Evolutionary conservation across 352 stramenopile genomes (phyloP).

Genomic region (Phytophthora quininea): DNA sequence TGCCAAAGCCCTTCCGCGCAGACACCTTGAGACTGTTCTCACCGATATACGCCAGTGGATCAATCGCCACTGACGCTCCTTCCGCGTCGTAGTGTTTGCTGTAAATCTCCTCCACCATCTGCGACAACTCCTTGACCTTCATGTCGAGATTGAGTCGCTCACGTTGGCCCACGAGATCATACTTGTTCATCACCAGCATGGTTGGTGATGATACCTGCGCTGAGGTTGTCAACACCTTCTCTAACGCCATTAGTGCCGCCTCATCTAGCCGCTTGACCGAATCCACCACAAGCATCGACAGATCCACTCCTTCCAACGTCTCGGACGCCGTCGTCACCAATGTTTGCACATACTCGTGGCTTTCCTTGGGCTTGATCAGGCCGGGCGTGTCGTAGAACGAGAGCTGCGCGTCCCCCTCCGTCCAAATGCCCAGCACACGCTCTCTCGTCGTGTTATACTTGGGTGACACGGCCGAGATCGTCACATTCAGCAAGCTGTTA

Average conservation of each 20-base stretch:
- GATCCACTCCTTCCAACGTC: slow-evolving; percentile 81
- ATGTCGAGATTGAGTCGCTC: slow-evolving; percentile 64
- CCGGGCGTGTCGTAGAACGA: slow-evolving; percentile 89
- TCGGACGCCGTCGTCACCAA: slow-evolving; percentile 80
- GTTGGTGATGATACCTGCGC: slow-evolving; percentile 76
- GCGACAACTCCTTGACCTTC: slow-evolving; percentile 76
- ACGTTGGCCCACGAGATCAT: slow-evolving; percentile 59
- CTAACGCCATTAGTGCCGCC: slow-evolving; percentile 70
- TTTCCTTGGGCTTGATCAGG: slow-evolving; percentile 89
- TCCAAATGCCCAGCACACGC: slow-evolving; percentile 79
- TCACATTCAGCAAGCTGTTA: slow-evolving; percentile 79
- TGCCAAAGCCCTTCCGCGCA: slow-evolving; percentile 72
- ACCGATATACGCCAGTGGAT: slow-evolving; percentile 74
- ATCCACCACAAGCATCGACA: slow-evolving; percentile 87
- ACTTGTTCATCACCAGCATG: slow-evolving; percentile 91
- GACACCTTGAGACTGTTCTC: slow-evolving; percentile 82
- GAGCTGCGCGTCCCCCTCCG: slow-evolving; percentile 74
- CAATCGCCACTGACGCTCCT: slow-evolving; percentile 55
- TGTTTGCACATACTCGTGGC: slow-evolving; percentile 80
- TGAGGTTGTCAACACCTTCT: slow-evolving; percentile 82
- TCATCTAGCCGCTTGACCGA: slow-evolving; percentile 86
- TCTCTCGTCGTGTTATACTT: slow-evolving; percentile 91
- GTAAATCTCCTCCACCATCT: slow-evolving; percentile 87
- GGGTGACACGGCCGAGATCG: slow-evolving; percentile 83
- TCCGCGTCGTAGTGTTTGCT: slow-evolving; percentile 65